phyloP scores from a whole-genome alignment of 495 filamentous ascomycete species.

The Echria macrotheca region DNA sequence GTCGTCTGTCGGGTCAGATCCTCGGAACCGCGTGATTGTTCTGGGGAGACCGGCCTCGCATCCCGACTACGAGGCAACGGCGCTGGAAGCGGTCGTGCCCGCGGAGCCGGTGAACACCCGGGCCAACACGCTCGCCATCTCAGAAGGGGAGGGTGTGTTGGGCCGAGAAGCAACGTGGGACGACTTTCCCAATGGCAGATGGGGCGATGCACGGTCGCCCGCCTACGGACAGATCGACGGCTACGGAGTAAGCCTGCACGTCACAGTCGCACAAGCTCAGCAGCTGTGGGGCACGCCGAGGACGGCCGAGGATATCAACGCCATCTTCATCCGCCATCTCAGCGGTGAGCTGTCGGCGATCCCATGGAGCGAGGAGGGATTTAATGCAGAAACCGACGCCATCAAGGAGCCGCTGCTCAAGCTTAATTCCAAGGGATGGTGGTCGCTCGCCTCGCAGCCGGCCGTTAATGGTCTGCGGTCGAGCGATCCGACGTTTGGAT shows the following conservation, averaged over 20 bases:
- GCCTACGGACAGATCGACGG: conserved; percentile 96
- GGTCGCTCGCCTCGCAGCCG: conserved; percentile 95
- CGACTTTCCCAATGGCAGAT: conserved; percentile 95
- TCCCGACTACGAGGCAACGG: conserved; percentile 61
- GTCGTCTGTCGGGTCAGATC: conserved; percentile 54
- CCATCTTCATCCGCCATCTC: conserved; percentile 75
- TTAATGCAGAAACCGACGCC: conserved; percentile 74
- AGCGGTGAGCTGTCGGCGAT: conserved; percentile 67
- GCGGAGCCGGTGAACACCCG: conserved; percentile 56
- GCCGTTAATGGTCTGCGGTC: conserved; percentile 80
- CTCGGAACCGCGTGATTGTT: conserved; percentile 80
- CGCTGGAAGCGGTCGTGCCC: conserved; percentile 57
- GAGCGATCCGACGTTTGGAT: conserved; percentile 77
- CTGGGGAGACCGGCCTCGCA: conserved; percentile 47
- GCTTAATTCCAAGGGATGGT: conserved; percentile 83
- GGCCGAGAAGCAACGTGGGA: conserved; percentile 98
- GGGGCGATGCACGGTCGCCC: conserved; percentile 84
- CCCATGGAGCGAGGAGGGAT: conserved; percentile 89
- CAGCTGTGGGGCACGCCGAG: conserved; percentile 78
- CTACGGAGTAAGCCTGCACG: conserved; percentile 85
- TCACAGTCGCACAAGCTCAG: conserved; percentile 69
- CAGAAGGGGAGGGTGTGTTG: conserved; percentile 83
- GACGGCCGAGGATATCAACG: conserved; percentile 60
- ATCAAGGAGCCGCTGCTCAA: conserved; percentile 69
- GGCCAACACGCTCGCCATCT: conserved; percentile 82